These are phyloP conservation scores for Talaromyces funiculosus DNA, from an alignment of 2,329 filamentous ascomycete species.

Conservation along the genomic window DNA sequence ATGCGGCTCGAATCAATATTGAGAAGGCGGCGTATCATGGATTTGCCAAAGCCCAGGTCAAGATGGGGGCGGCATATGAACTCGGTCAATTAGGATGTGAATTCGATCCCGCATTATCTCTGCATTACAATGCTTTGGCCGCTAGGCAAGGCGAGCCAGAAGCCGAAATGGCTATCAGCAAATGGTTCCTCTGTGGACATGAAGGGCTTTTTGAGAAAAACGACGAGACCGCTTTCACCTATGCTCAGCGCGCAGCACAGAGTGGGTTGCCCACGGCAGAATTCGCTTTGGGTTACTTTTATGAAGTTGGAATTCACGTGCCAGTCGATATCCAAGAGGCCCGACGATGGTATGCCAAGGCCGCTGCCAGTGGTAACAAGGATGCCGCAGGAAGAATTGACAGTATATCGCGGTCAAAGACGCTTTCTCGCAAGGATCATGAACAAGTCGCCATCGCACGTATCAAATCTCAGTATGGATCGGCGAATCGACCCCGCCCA, in stretches of 20 bases:
- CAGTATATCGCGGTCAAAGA: slow-evolving; percentile 74
- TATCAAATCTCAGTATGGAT: slow-evolving; percentile 77
- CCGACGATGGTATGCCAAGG: slow-evolving; percentile 81
- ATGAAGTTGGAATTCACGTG: slow-evolving; percentile 91
- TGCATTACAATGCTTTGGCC: slow-evolving; percentile 94
- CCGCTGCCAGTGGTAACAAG: slow-evolving; percentile 83
- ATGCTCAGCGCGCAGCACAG: slow-evolving; percentile 78
- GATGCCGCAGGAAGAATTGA: slow-evolving; percentile 79
- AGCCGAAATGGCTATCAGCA: slow-evolving; percentile 91
- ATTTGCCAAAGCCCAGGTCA: slow-evolving; percentile 92
- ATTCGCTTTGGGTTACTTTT: slow-evolving; percentile 95
- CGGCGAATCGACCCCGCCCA: slow-evolving; percentile 41
- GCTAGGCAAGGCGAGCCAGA: slow-evolving; percentile 88
- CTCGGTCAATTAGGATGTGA: slow-evolving; percentile 89
- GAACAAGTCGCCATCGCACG: slow-evolving; percentile 82
- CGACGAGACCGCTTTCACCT: slow-evolving; percentile 85
- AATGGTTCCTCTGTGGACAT: slow-evolving; percentile 96
- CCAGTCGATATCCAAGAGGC: slow-evolving; percentile 78
- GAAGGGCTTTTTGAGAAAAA: slow-evolving; percentile 92
- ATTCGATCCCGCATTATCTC: slow-evolving; percentile 83
- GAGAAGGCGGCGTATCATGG: slow-evolving; percentile 95
- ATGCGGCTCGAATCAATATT: slow-evolving; percentile 75
- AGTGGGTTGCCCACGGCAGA: slow-evolving; percentile 82
- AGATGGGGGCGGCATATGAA: slow-evolving; percentile 95
- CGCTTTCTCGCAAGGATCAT: slow-evolving; percentile 83